Evolutionary conservation across 202 grass and related monocot species (phyloP).

Genomic region (Digitaria exilis): DNA sequence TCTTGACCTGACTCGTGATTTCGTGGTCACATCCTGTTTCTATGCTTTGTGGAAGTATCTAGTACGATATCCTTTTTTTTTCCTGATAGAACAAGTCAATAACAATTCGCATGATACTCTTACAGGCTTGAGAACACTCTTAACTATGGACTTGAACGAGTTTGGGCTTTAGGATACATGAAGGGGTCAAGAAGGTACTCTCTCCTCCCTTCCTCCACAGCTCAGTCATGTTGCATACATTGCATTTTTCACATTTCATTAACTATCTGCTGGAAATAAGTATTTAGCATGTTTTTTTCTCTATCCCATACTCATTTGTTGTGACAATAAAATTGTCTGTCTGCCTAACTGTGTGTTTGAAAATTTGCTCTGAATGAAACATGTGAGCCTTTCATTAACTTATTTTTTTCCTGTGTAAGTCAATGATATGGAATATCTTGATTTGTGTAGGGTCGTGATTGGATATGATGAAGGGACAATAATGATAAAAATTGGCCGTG

Average conservation of each 20-base stretch:
- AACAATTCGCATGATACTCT: constrained; percentile 25
- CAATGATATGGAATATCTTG: constrained; percentile 24
- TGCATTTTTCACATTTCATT: constrained; percentile 3
- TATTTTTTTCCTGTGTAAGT: constrained; percentile 25
- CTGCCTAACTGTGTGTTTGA: neutral
- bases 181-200: constrained; percentile 80
- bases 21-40: neutral
- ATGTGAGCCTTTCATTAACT: constrained; percentile 24
- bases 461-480: constrained; percentile 90
- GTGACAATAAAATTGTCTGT: neutral
- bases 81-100: neutral
- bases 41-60: neutral
- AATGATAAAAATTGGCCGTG: constrained; percentile 91
- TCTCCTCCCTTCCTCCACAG: neutral
- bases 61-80: neutral
- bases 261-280: constrained; percentile 5
- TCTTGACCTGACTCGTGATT: neutral
- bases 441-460: constrained; percentile 64
- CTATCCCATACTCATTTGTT: neutral
- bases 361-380: neutral
- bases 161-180: constrained; percentile 85
- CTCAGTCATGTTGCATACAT: neutral
- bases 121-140: constrained; percentile 82
- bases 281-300: neutral
- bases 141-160: constrained; percentile 79